Evolutionary conservation across 176 grass and related monocot genomes (phyloP).

Genomic region (Zea luxurians): DNA sequence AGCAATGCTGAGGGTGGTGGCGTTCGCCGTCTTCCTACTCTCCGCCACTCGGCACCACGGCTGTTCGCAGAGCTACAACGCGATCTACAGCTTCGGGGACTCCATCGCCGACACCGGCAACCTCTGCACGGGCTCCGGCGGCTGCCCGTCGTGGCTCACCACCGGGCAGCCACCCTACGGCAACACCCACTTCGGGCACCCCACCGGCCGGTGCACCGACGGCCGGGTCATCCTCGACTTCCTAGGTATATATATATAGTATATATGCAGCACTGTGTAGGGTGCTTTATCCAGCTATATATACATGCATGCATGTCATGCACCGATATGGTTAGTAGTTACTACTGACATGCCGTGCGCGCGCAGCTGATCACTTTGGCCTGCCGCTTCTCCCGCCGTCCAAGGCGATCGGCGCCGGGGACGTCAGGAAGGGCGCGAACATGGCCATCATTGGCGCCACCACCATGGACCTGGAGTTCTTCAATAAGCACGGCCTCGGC

Average conservation of each 20-base stretch:
- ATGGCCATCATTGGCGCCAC: conserved; percentile 92
- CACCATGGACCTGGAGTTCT: conserved; percentile 63
- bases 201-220: conserved; percentile 69
- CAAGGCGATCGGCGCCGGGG: conserved; percentile 38
- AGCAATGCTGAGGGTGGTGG: background rate
- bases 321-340: background rate
- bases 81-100: conserved; percentile 82
- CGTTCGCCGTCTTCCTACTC: conserved; percentile 21
- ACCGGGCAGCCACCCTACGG: conserved; percentile 69
- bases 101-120: conserved; percentile 83
- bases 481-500: conserved; percentile 53
- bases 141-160: conserved; percentile 44
- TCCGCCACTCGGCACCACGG: background rate
- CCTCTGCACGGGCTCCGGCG: conserved; percentile 39
- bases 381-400: conserved; percentile 75
- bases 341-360: background rate
- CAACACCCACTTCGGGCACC: conserved; percentile 60
- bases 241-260: conserved; percentile 41
- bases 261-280: background rate
- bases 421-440: conserved; percentile 71
- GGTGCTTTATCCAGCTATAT: background rate
- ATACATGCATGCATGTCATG: background rate
- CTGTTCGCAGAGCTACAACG: conserved; percentile 50
- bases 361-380: conserved; percentile 61
- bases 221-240: conserved; percentile 75